phyloP scores from a whole-genome alignment of 805 yeast species.

The Pichia pseudocactophila region DNA sequence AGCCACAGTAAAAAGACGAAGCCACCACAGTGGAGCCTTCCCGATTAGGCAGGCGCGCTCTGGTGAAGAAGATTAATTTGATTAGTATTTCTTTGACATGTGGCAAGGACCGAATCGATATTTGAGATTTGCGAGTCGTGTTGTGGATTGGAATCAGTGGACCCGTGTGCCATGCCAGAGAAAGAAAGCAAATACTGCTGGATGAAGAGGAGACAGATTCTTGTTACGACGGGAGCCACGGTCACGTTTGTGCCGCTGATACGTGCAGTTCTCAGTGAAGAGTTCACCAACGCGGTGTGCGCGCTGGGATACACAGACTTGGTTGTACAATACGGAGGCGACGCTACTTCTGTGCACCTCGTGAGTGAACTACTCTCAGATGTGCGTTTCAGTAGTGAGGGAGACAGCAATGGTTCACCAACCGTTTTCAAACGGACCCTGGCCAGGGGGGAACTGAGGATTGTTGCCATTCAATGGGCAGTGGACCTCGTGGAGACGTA shows the following conservation, averaged over 20 bases:
- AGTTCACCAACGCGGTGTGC: slow-evolving; percentile 31
- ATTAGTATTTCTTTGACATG: no score
- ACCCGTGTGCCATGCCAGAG: no score
- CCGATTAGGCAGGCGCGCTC: neutral
- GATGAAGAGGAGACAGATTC: slow-evolving; percentile 14
- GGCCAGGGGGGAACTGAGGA: neutral
- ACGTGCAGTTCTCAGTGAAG: slow-evolving; percentile 28
- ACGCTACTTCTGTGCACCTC: slow-evolving; percentile 10
- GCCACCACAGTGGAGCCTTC: no score
- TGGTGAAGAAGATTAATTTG: no score
- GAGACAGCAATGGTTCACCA: no score
- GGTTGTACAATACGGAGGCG: slow-evolving; percentile 51
- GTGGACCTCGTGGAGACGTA: slow-evolving; percentile 30
- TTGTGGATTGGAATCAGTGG: no score
- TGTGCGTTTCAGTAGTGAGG: no score
- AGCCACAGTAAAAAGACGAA: no score
- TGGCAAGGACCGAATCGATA: no score
- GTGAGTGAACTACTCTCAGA: slow-evolving; percentile 5
- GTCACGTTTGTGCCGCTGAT: slow-evolving; percentile 65
- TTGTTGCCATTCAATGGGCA: slow-evolving; percentile 32
- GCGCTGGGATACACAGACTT: slow-evolving; percentile 32
- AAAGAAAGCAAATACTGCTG: no score
- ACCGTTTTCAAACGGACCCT: no score
- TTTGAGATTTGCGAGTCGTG: no score
- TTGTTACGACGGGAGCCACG: slow-evolving; percentile 89